Evolutionary conservation across 2,329 filamentous ascomycete genomes (phyloP).

Genomic region (Colletotrichum sp.): DNA sequence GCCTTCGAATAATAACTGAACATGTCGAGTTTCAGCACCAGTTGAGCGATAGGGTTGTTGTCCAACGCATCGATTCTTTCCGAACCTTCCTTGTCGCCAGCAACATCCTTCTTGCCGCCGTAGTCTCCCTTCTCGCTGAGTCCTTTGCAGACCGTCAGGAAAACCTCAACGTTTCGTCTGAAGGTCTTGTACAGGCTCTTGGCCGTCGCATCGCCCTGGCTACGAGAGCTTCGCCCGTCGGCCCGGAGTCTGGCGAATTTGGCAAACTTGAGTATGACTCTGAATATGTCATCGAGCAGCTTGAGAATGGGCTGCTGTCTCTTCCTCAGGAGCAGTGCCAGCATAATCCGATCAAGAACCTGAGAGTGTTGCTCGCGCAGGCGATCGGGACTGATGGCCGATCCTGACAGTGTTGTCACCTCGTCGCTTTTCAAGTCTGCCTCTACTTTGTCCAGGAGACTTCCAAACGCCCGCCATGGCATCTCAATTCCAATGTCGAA

Average conservation of each 20-base stretch:
- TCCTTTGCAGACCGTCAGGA: conserved; percentile 74
- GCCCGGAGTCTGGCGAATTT: conserved; percentile 48
- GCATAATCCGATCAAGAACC: conserved; percentile 77
- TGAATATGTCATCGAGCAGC: conserved; percentile 79
- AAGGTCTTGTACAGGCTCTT: conserved; percentile 66
- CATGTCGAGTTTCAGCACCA: conserved; percentile 75
- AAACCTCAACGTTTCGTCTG: conserved; percentile 74
- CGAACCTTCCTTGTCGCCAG: conserved; percentile 31
- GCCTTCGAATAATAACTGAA: conserved; percentile 63
- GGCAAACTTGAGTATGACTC: conserved; percentile 74
- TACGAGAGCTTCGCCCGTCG: conserved; percentile 35
- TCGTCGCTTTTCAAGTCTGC: conserved; percentile 53
- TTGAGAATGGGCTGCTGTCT: conserved; percentile 75
- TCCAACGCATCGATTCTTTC: conserved; percentile 37
- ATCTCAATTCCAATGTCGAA: conserved; percentile 77
- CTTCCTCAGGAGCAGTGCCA: conserved; percentile 74
- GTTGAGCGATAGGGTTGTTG: conserved; percentile 69
- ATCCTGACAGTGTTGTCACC: conserved; percentile 38
- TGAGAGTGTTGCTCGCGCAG: conserved; percentile 74
- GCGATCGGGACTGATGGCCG: conserved; percentile 65
- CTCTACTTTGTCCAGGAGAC: conserved; percentile 69
- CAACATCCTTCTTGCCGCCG: conserved; percentile 35
- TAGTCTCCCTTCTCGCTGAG: conserved; percentile 67
- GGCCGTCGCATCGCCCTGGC: conserved; percentile 29
- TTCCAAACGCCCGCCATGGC: conserved; percentile 75